Percentiles rank a stretch among this genome's conserved stretches.
Evolutionary conservation across 352 stramenopile genomes (phyloP).

Genomic region (Phytophthora sp.): DNA sequence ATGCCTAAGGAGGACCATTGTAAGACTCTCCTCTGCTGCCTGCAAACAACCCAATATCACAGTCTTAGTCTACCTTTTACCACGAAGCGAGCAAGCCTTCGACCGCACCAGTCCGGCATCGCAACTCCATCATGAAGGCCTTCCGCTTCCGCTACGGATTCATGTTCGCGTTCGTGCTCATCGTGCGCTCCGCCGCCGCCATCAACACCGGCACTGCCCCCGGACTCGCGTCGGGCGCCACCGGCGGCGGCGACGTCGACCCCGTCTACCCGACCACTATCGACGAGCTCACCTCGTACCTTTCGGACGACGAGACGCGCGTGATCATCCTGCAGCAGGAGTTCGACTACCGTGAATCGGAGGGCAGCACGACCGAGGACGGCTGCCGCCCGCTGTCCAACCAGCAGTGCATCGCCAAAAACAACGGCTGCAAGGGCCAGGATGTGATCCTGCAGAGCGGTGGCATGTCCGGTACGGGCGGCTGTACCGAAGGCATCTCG

Average conservation of each 20-base stretch:
- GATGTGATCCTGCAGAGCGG: slow-evolving; percentile 29
- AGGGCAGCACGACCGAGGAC: slow-evolving; percentile 24
- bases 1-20: too few species aligned
- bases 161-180: slow-evolving; percentile 3
- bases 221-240: slow-evolving; percentile 23
- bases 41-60: neutral
- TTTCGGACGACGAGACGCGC: slow-evolving; percentile 23
- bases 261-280: slow-evolving; percentile 33
- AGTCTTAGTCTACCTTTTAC: too few species aligned
- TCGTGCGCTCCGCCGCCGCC: slow-evolving; percentile 6
- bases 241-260: slow-evolving; percentile 17
- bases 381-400: slow-evolving; percentile 19
- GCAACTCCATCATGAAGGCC: slow-evolving; percentile 1
- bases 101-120: neutral
- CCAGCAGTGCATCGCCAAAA: slow-evolving; percentile 33
- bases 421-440: slow-evolving; percentile 35
- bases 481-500: slow-evolving; percentile 23
- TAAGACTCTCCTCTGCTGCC: too few species aligned
- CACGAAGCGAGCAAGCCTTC: too few species aligned
- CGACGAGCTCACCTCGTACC: slow-evolving; percentile 28
- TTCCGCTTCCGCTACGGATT: slow-evolving; percentile 12
- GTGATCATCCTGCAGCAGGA: slow-evolving; percentile 38
- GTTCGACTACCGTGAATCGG: slow-evolving; percentile 25
- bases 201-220: slow-evolving; percentile 27
- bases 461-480: slow-evolving; percentile 18